Conservation (phyloP, 139 green algal genomes). For the Chlorella ohadii region DNA sequence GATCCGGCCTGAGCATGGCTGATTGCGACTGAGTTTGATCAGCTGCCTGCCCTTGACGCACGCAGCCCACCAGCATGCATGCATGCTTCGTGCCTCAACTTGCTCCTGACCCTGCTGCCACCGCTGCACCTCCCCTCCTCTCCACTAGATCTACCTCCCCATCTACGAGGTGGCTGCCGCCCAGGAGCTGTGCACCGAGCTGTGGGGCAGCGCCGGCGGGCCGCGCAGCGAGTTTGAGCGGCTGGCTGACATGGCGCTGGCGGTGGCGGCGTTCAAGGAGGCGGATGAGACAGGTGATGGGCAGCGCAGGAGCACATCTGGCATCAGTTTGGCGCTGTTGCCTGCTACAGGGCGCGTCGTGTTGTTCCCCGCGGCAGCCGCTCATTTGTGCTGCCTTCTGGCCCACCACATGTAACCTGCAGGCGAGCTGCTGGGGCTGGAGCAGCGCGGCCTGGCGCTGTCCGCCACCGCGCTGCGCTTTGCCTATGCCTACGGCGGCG, state of each 20-base stretch:
- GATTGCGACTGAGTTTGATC: too few relatives aligned
- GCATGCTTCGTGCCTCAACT: too few relatives aligned
- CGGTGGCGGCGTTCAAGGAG: conserved; percentile 39
- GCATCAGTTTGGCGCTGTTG: too few relatives aligned
- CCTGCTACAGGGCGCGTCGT: too few relatives aligned
- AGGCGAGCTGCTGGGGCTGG: conserved; percentile 51
- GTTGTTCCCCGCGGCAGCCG: too few relatives aligned
- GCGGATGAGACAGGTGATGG: conserved; percentile 23
- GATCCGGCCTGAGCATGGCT: too few relatives aligned
- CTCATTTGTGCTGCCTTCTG: too few relatives aligned
- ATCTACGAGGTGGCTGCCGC: conserved; percentile 30
- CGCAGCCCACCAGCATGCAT: too few relatives aligned
- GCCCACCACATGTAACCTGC: too few relatives aligned
- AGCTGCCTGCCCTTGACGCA: too few relatives aligned
- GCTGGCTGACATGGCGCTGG: conserved; percentile 58
- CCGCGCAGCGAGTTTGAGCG: conserved; percentile 43
- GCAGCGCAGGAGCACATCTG: too few relatives aligned
- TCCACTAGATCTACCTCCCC: conserved; percentile 50
- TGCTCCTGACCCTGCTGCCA: too few relatives aligned
- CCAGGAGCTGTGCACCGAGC: conserved; percentile 20
- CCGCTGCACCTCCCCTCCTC: not conserved
- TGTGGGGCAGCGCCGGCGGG: conserved; percentile 27
- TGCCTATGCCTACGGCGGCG: conserved; percentile 66
- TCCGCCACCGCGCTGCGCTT: conserved; percentile 65
- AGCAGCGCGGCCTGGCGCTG: conserved; percentile 69